A percentile compares a stretch with the other conserved stretches of the same genome.
These are phyloP conservation scores for Solanum chiquidenum DNA, from an alignment of 257 asterid genomes.

Conservation along the genomic window DNA sequence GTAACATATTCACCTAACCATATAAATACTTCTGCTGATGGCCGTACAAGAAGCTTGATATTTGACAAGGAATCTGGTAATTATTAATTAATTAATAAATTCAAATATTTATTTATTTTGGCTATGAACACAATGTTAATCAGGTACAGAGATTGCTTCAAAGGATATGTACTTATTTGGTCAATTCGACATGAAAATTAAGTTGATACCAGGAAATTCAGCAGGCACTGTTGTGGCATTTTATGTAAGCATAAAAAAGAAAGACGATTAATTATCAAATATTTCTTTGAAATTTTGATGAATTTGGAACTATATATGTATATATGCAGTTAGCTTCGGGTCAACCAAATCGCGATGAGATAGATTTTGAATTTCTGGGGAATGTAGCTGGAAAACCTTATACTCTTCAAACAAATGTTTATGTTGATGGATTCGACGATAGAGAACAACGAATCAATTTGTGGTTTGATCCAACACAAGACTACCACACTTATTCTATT, in stretches of 20 bases:
- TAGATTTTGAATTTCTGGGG: conserved; percentile 94
- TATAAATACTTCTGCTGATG: conserved; percentile 71
- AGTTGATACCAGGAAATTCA: conserved; percentile 71
- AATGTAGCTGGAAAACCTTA: conserved; percentile 52
- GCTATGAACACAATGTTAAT: not conserved
- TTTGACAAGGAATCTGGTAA: conserved; percentile 69
- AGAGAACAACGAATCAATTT: conserved; percentile 69
- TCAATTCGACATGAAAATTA: conserved; percentile 70
- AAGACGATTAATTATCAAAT: not conserved
- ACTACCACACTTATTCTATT: conserved; percentile 76
- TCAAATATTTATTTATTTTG: not conserved
- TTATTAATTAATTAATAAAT: not conserved
- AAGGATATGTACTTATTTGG: conserved; percentile 76
- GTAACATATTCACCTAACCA: conserved; percentile 76
- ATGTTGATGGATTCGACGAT: conserved; percentile 50
- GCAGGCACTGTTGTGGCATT: conserved; percentile 88
- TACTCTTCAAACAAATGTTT: conserved; percentile 73
- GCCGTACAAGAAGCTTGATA: conserved; percentile 38
- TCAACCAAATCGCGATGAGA: conserved; percentile 59
- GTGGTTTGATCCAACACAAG: conserved; percentile 92
- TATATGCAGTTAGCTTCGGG: conserved; percentile 54
- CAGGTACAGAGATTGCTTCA: conserved; percentile 66
- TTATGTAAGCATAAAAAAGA: conserved; percentile 31
- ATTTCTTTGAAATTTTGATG: not conserved
- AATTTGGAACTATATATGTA: not conserved